Evolutionary conservation across 2,329 filamentous ascomycete genomes (phyloP).

Genomic region (Davidsoniella eucalypti): DNA sequence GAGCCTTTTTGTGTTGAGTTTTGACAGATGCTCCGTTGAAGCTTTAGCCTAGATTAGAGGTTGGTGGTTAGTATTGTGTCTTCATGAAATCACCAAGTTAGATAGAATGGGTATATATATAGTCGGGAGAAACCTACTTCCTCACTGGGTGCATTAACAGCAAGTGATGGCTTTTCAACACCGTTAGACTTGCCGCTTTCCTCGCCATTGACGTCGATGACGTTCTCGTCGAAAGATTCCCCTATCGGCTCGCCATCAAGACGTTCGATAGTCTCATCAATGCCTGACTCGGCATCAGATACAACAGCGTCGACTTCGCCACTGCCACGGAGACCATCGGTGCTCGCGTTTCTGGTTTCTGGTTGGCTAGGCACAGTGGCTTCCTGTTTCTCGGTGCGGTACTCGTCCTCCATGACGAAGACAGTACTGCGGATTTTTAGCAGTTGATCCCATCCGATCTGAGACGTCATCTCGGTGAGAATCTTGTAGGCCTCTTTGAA

Average conservation of each 20-base stretch:
- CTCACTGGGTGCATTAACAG: conserved; percentile 1
- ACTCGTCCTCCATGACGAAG: conserved; percentile 99
- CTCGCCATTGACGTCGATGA: background rate
- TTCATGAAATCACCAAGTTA: background rate
- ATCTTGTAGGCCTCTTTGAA: conserved; percentile 91
- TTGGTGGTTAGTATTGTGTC: background rate
- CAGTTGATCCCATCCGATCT: conserved; percentile 95
- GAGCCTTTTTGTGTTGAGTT: conserved; percentile 90
- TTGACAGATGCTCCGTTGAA: conserved; percentile 60
- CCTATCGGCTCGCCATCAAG: conserved; percentile 6
- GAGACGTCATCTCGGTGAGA: conserved; percentile 85
- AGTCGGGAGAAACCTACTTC: background rate
- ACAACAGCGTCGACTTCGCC: conserved; percentile 49
- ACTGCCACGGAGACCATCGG: conserved; percentile 57
- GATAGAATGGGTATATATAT: background rate
- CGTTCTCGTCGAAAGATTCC: background rate
- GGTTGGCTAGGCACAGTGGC: conserved; percentile 23
- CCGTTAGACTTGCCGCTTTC: background rate
- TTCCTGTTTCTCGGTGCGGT: conserved; percentile 71
- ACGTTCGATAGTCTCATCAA: conserved; percentile 12
- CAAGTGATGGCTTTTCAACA: conserved; percentile 8
- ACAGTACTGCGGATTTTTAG: conserved; percentile 90
- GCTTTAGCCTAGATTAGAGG: conserved; percentile 22
- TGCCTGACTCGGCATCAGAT: conserved; percentile 42
- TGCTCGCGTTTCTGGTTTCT: conserved; percentile 56